phyloP scores from a whole-genome alignment of 768 basidiomycete species.

The Leucosporidium creatinivorum region DNA sequence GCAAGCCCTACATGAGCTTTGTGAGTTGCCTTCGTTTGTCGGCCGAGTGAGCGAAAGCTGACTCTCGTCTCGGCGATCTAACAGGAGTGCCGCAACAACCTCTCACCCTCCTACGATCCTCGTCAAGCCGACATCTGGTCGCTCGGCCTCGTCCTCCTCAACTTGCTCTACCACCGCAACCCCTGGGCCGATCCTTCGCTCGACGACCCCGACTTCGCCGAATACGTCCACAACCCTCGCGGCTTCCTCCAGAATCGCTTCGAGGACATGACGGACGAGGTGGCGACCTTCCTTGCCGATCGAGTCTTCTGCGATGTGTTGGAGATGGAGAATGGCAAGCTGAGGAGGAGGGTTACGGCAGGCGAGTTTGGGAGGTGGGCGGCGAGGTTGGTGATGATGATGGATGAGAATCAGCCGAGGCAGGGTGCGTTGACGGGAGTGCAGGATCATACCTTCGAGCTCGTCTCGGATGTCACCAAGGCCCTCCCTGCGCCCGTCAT shows the following conservation, averaged over 20 bases:
- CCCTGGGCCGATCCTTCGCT: constrained; percentile 95
- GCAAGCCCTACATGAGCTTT: constrained; percentile 97
- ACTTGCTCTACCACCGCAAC: constrained; percentile 97
- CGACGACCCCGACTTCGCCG: constrained; percentile 69
- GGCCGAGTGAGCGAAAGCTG: background rate
- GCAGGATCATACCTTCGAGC: constrained; percentile 33
- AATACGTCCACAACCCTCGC: constrained; percentile 69
- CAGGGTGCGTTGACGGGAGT: constrained; percentile 13
- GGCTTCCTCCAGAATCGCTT: constrained; percentile 85
- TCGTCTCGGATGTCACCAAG: constrained; percentile 31
- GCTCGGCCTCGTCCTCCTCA: constrained; percentile 95
- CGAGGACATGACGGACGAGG: constrained; percentile 55
- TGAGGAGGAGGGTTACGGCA: constrained; percentile 58
- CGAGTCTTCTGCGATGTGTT: constrained; percentile 71
- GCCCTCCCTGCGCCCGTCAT: background rate
- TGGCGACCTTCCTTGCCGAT: constrained; percentile 78
- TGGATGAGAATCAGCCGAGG: constrained; percentile 30
- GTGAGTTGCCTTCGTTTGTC: constrained; percentile 47
- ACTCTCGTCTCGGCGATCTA: background rate
- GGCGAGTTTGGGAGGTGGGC: constrained; percentile 80
- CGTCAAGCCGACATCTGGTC: constrained; percentile 98
- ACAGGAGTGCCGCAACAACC: constrained; percentile 92
- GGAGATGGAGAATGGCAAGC: constrained; percentile 22
- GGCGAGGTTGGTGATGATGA: constrained; percentile 52
- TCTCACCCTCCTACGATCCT: constrained; percentile 86